These are phyloP conservation scores for Tephrocybe sp. DNA, from an alignment of 768 basidiomycete species.

Conservation along the genomic window DNA sequence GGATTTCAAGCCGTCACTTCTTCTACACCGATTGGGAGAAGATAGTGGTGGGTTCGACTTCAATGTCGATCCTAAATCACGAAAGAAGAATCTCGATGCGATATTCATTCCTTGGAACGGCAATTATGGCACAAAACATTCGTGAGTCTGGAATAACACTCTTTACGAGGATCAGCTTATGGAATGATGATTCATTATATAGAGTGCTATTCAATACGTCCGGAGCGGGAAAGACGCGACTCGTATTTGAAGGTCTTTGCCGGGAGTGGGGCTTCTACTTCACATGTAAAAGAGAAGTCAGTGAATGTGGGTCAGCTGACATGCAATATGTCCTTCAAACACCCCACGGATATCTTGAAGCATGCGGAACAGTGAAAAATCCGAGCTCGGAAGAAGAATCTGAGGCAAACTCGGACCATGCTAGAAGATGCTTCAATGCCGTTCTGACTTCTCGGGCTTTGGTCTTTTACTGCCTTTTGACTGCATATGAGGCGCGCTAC, in stretches of 20 bases:
- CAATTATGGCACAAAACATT: too few species aligned
- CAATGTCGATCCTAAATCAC: too few species aligned
- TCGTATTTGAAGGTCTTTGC: constrained; percentile 3
- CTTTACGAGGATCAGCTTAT: too few species aligned
- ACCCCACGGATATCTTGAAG: neutral
- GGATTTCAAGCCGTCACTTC: too few species aligned
- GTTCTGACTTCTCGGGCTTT: neutral
- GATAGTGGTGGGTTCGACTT: too few species aligned
- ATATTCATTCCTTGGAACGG: too few species aligned
- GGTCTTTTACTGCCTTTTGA: neutral
- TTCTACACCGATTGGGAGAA: too few species aligned
- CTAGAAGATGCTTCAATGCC: neutral
- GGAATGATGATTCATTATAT: neutral
- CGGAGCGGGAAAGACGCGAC: neutral
- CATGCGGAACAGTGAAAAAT: neutral
- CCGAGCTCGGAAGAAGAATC: too few species aligned
- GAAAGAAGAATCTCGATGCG: too few species aligned
- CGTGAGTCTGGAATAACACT: too few species aligned
- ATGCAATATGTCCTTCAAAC: neutral
- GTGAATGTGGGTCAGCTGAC: constrained; percentile 5
- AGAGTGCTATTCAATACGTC: neutral
- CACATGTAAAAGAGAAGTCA: neutral
- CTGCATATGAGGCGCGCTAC: neutral
- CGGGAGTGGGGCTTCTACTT: constrained; percentile 1
- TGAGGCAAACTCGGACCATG: neutral